Conservation (phyloP, 2,329 filamentous ascomycete species). For the Fusarium subtropicale region DNA sequence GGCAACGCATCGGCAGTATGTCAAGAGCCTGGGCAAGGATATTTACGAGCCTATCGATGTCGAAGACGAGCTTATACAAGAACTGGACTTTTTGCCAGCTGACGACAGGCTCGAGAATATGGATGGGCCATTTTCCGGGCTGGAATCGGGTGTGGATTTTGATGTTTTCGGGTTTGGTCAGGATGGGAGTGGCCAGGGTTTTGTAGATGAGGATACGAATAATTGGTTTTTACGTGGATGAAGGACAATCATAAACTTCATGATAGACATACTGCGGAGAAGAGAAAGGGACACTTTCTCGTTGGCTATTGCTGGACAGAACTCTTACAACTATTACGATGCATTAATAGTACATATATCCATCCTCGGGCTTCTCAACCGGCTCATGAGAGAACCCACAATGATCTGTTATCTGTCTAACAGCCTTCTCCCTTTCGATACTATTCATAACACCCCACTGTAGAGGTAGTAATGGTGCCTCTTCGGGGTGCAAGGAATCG, state of each 20-base stretch:
- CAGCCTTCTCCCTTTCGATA: neutral
- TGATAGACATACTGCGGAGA: too few species aligned
- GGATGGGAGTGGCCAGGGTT: slow-evolving; percentile 4
- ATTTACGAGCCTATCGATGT: slow-evolving; percentile 15
- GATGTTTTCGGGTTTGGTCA: slow-evolving; percentile 16
- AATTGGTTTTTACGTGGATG: neutral
- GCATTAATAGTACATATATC: neutral
- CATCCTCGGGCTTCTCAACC: neutral
- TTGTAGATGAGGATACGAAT: neutral
- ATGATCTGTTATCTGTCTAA: neutral
- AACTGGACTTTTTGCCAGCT: slow-evolving; percentile 24
- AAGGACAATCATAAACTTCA: neutral
- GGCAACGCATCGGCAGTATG: slow-evolving; percentile 8
- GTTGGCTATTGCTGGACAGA: too few species aligned
- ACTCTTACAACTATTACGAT: neutral
- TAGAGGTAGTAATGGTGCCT: neutral
- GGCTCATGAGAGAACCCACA: neutral
- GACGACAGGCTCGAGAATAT: slow-evolving; percentile 18
- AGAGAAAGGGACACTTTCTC: accelerated
- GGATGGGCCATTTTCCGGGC: slow-evolving; percentile 21
- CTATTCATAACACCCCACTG: neutral
- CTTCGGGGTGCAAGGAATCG: accelerated
- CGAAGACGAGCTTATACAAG: neutral
- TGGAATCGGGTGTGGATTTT: slow-evolving; percentile 22
- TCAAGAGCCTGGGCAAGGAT: neutral